Evolutionary conservation across 805 yeast species (phyloP).

Genomic region (Myxozyma lipomycoides): DNA sequence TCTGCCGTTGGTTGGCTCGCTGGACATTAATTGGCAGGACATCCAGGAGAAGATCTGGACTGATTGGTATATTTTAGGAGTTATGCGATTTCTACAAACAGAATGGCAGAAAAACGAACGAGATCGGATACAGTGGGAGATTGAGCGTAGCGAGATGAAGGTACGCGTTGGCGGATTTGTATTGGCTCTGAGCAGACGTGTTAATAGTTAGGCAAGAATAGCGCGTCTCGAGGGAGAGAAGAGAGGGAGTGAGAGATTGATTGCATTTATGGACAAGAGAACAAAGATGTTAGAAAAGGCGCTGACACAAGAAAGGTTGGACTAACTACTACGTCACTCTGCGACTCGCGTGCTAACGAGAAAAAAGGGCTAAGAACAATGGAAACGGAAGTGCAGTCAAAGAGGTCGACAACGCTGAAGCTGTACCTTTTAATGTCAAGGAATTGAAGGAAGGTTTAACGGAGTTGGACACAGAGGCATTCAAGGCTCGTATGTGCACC

Average conservation of each 20-base stretch:
- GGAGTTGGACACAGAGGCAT: background rate
- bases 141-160: slow-evolving; percentile 59
- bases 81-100: slow-evolving; percentile 58
- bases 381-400: background rate
- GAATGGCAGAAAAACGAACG: slow-evolving; percentile 62
- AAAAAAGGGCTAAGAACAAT: too few relatives aligned
- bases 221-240: slow-evolving; percentile 54
- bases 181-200: background rate
- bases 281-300: slow-evolving; percentile 35
- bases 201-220: slow-evolving; percentile 37
- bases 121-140: slow-evolving; percentile 56
- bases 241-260: slow-evolving; percentile 37
- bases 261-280: slow-evolving; percentile 32
- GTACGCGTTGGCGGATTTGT: slow-evolving; percentile 30
- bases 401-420: background rate
- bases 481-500: background rate
- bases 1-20: background rate
- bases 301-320: slow-evolving; percentile 22
- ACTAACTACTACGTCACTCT: too few relatives aligned
- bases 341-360: too few relatives aligned
- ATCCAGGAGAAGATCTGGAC: background rate
- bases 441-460: background rate
- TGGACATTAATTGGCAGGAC: background rate
- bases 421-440: background rate
- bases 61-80: slow-evolving; percentile 39